Base-by-base conservation (phyloP, 768 basidiomycete genomes). In the Tubosaeta sp. region DNA sequence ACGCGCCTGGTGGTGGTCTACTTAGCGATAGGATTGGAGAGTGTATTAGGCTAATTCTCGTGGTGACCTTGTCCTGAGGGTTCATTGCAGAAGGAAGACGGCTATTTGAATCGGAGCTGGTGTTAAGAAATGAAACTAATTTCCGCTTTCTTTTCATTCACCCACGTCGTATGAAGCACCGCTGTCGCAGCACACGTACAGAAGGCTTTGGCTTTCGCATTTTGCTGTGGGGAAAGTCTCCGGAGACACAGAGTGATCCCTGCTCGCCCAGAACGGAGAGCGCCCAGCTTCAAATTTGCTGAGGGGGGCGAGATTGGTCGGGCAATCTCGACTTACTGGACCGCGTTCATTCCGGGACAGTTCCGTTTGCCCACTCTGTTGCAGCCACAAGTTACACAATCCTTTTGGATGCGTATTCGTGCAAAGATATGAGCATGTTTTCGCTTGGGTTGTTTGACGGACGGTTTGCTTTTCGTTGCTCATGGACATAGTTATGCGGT, bases 221-320 rank as follows among this genome's bases (percentile, higher is more conserved):
- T 76, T 72, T 58, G 84, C 87, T 89, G 87, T 84, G 87, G 87
- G 87, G 86, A 89, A 90, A 89, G 87, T 89, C 87, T 85, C 87
- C 87, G 87, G 87, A 89, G 87, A 79, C 69, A 78, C 84, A 84
- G 86, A 87, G 81, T 64, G 53, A 61, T 61, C 71, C 76, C 69
- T 73, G 72, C 75, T 79, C 73, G 67, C 71, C 74, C 74, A 56
- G 46, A 60, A 75, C 59, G 87, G 86, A 87, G 84, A 89, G 76
- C 86, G 66, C 73, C 84, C 81, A 77, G 76, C 82, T 76, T 71
- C 71, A 88, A 86, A 81, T 76, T 77, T 76, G 82, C 76, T 78
- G 80, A 83, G 79, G 69, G 57, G 73, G 76, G 68, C 67, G 70
- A 73, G 67, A 70, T 71, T 49, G 68, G 68, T 62, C 69, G 73